A percentile compares a stretch with the other conserved stretches of the same genome.
These are phyloP conservation scores for Russula emetica DNA, from an alignment of 768 basidiomycete genomes.

Conservation along the genomic window DNA sequence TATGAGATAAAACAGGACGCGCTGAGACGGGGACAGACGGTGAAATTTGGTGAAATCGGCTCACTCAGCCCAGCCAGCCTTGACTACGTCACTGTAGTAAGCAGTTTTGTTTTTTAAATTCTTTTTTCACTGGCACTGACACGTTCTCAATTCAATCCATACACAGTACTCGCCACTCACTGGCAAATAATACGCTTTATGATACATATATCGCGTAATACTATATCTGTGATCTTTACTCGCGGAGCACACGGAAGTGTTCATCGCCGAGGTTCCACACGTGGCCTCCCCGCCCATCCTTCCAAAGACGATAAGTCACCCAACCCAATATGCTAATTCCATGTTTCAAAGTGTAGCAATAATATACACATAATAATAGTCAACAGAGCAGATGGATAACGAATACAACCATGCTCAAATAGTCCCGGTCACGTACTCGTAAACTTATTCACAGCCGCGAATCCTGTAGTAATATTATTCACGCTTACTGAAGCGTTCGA, in stretches of 20 bases:
- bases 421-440: slow-evolving; percentile 14
- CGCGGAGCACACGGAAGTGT: too few species aligned
- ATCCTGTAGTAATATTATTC: slow-evolving; percentile 45
- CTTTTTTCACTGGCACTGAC: too few species aligned
- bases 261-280: background rate
- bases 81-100: too few species aligned
- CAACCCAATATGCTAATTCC: background rate
- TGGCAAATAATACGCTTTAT: too few species aligned
- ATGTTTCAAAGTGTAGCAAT: slow-evolving; percentile 3
- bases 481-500: slow-evolving; percentile 35
- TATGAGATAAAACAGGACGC: background rate
- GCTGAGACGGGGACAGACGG: background rate
- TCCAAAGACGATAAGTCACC: background rate
- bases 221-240: too few species aligned
- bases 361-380: slow-evolving; percentile 23
- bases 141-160: too few species aligned
- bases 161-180: too few species aligned
- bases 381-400: background rate
- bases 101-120: background rate
- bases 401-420: background rate
- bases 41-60: background rate
- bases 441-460: slow-evolving; percentile 33
- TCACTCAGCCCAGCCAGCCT: background rate
- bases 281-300: background rate
- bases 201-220: too few species aligned